Base-by-base conservation (phyloP, 495 filamentous ascomycete genomes). In the Hypoxylon subgilvum region DNA sequence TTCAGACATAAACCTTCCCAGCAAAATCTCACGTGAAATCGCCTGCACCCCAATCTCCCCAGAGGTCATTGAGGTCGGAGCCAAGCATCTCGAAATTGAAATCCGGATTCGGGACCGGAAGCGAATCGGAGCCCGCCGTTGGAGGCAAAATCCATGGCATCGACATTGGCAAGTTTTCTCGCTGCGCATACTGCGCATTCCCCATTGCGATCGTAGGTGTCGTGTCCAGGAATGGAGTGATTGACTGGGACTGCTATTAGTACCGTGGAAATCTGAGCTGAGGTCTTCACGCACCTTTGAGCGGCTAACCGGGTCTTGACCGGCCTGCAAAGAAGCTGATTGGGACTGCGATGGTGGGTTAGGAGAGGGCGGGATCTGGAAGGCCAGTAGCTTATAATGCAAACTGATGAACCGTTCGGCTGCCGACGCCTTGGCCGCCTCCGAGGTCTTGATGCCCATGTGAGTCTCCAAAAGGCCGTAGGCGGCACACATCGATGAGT, bases 351-450 rank as follows among this genome's bases (percentile, higher is more conserved):
- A 21, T 17, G 36, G 53, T 28, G 48, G 63, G 27, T 66, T 57
- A 32, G 42, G 60, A 36, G 56, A 51, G 7, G 71, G 71, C 18
- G 71, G 65, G 7, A 77, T 74, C 58, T 77, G 76, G 17, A 72
- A 74, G 0, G 76, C 70, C 9, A 77, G 48, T 23, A 80, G 57
- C 35, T 68, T 69, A 42, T 68, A 71, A 44, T 71, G 67, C 12
- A 73, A 22, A 14, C 55, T 61, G 32, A 73, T 67, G 41, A 73
- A 71, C 6, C 66, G 54, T 25, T 71, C 64, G 4, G 69, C 69
- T 3, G 61, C 67, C 3, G 55, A 51, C 1, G 64, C 59, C 35
- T 68, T 73, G 19, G 70, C 70, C 10, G 45, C 57, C n/a, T 68
- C 66, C 2, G 56, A 38, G 16, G 68, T 58, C 22, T 71, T 69